Conservation (phyloP, 2,329 filamentous ascomycete species). For the Orbilia oligospora region DNA sequence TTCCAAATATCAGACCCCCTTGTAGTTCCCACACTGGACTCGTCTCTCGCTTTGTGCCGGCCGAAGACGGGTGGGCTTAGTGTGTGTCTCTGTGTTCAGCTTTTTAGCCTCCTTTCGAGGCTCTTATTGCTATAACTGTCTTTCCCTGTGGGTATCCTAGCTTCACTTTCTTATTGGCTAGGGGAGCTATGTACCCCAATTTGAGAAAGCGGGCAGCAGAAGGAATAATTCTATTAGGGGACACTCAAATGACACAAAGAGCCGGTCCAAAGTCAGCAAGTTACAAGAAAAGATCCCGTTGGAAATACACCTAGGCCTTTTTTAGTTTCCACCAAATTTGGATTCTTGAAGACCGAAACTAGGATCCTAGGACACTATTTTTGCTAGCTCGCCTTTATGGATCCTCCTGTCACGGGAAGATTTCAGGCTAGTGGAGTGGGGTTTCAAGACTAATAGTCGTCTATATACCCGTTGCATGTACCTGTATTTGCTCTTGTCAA, state of each 20-base stretch:
- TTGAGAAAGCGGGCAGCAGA: not conserved
- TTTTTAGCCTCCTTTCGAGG: constrained; percentile 39
- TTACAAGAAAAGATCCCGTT: constrained; percentile 12
- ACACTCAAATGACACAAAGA: not conserved
- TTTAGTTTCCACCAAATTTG: constrained; percentile 4
- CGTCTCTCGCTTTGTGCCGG: constrained; percentile 45
- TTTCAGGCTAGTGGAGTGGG: not conserved
- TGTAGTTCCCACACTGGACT: not conserved
- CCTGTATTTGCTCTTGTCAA: constrained; percentile 18
- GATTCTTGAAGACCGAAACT: not conserved
- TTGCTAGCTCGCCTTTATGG: not conserved
- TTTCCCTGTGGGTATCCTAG: constrained; percentile 27
- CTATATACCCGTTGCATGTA: constrained; percentile 12
- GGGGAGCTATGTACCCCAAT: not conserved
- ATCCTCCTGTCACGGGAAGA: constrained; percentile 1
- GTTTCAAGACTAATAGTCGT: constrained; percentile 1
- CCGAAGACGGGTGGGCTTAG: constrained; percentile 28
- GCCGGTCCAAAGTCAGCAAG: constrained; percentile 34
- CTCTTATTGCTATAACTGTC: constrained; percentile 20
- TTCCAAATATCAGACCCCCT: constrained; percentile 43
- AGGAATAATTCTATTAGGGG: constrained; percentile 8
- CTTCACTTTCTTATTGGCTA: constrained; percentile 32
- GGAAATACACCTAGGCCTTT: not conserved
- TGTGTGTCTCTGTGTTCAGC: constrained; percentile 11
- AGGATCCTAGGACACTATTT: not conserved